These are phyloP conservation scores for Geotrichum siamense DNA, from an alignment of 1,139 yeast genomes.

Conservation along the genomic window DNA sequence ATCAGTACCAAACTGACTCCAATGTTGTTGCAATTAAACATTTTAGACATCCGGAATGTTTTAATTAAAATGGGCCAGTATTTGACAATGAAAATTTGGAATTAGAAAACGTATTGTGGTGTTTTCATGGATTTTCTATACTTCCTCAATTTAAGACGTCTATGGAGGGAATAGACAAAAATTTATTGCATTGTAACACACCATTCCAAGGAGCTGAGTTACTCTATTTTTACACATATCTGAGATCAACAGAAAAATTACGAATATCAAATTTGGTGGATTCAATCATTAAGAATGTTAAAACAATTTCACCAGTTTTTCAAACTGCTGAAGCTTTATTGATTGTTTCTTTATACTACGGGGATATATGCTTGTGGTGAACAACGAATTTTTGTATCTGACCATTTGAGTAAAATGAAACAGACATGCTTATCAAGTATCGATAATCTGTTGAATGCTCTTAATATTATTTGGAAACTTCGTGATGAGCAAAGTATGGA, in stretches of 20 bases:
- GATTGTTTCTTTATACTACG: conserved; percentile 17
- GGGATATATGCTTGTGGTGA: conserved; percentile 16
- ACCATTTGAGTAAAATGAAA: conserved; percentile 15
- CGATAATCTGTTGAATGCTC: conserved; percentile 11
- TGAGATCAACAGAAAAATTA: conserved; percentile 7
- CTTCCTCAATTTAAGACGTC: conserved; percentile 8
- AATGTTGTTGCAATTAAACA: conserved; percentile 14
- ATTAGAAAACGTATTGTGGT: conserved; percentile 14
- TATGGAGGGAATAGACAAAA: conserved; percentile 10
- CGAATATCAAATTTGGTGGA: conserved; percentile 11
- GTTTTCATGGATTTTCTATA: conserved; percentile 7
- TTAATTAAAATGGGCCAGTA: conserved; percentile 6
- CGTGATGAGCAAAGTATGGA: conserved; percentile 9
- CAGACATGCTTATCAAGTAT: conserved; percentile 18
- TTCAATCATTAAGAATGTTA: conserved; percentile 14
- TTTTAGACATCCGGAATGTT: conserved; percentile 9
- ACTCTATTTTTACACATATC: conserved; percentile 16
- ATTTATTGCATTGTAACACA: conserved; percentile 18
- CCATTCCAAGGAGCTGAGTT: conserved; percentile 18
- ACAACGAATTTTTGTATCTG: conserved; percentile 13
- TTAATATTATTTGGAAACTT: conserved; percentile 16
- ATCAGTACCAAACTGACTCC: conserved; percentile 16
- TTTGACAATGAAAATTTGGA: conserved; percentile 9
- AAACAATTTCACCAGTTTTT: conserved; percentile 16
- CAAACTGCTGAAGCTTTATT: conserved; percentile 18